Conservation (phyloP, 2,329 filamentous ascomycete genomes). For the Fusarium sacchari region DNA sequence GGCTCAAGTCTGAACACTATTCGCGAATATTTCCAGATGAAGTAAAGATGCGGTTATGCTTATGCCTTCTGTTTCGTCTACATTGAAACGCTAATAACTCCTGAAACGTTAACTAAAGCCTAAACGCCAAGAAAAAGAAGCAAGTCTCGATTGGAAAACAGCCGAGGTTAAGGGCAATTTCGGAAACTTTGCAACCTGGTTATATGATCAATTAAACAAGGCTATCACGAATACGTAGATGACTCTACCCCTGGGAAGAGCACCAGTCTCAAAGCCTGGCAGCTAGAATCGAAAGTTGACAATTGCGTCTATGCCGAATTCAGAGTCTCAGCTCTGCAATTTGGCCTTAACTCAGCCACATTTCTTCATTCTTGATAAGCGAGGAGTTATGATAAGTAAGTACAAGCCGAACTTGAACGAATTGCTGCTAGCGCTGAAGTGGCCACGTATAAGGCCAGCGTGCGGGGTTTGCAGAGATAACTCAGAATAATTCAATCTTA, state of each 20-base stretch:
- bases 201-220: too few relatives aligned
- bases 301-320: not conserved
- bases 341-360: not conserved
- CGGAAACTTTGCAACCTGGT: fast-evolving
- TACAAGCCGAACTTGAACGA: not conserved
- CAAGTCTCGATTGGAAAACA: not conserved
- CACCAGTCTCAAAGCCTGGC: not conserved
- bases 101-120: not conserved
- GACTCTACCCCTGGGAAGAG: not conserved
- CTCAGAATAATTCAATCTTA: too few relatives aligned
- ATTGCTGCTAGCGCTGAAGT: too few relatives aligned
- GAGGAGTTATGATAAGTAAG: not conserved
- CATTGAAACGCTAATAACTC: not conserved
- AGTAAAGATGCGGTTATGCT: not conserved
- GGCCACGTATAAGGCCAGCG: not conserved
- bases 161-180: not conserved
- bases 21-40: not conserved
- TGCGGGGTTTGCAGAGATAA: not conserved
- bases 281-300: not conserved
- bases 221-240: fast-evolving
- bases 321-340: not conserved
- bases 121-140: not conserved
- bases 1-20: too few relatives aligned
- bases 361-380: not conserved
- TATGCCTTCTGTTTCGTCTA: not conserved